phyloP scores from a whole-genome alignment of 2,329 filamentous ascomycete species.

The Parastagonospora avenae region DNA sequence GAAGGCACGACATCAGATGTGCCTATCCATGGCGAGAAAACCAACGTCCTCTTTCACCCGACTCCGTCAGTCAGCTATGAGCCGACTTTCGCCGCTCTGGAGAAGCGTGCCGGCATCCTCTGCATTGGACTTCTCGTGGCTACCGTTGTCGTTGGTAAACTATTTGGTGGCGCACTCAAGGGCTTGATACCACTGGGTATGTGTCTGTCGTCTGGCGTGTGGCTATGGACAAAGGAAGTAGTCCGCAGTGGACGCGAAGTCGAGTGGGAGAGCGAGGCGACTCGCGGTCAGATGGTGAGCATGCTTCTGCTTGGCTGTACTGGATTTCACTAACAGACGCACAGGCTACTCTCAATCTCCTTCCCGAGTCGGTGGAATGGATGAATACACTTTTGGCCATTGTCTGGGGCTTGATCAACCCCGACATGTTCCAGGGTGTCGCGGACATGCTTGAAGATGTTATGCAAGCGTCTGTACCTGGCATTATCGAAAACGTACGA shows the following conservation, averaged over 20 bases:
- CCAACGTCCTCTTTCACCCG: constrained; percentile 93
- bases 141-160: constrained; percentile 76
- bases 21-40: constrained; percentile 94
- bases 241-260: constrained; percentile 79
- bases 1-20: constrained; percentile 88
- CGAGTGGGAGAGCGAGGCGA: constrained; percentile 88
- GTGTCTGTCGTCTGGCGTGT: constrained; percentile 78
- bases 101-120: constrained; percentile 74
- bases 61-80: constrained; percentile 89
- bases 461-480: constrained; percentile 93
- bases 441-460: constrained; percentile 95
- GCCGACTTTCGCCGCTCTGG: constrained; percentile 79
- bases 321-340: constrained; percentile 1
- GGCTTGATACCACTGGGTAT: constrained; percentile 75
- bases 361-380: constrained; percentile 92
- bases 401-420: constrained; percentile 90
- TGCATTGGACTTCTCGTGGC: constrained; percentile 72
- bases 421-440: constrained; percentile 89
- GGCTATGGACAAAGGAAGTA: constrained; percentile 87
- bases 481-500: constrained; percentile 90
- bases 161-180: constrained; percentile 78
- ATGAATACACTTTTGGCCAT: constrained; percentile 87
- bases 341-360: constrained; percentile 79
- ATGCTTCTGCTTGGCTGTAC: not conserved
- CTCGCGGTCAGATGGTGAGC: constrained; percentile 74